Evolutionary conservation across 257 asterid genomes (phyloP).

Genomic region (Thymus quinquecostatus): DNA sequence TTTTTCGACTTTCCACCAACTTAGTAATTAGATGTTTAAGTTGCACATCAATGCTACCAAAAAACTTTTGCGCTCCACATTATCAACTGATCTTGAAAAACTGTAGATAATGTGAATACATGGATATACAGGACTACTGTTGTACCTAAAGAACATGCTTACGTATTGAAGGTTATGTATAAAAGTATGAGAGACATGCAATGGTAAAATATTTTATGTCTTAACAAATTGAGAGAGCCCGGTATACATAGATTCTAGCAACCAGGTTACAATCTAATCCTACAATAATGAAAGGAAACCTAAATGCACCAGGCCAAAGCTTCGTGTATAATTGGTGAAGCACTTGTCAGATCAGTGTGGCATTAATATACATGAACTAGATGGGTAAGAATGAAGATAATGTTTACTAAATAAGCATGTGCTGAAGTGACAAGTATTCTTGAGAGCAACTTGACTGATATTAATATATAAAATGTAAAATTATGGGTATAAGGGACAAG

Average conservation of each 20-base stretch:
- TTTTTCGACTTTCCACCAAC: conserved; percentile 27
- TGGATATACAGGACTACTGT: background rate
- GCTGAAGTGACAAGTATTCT: conserved; percentile 16
- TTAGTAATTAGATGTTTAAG: background rate
- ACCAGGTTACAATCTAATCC: too few relatives aligned
- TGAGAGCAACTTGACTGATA: conserved; percentile 23
- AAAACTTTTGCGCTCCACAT: background rate
- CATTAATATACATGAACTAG: conserved; percentile 7
- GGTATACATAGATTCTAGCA: too few relatives aligned
- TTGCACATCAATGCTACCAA: background rate
- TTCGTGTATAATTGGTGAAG: background rate
- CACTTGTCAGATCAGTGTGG: background rate
- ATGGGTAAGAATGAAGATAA: conserved; percentile 9
- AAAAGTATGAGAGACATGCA: too few relatives aligned
- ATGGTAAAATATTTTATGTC: too few relatives aligned
- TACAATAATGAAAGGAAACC: too few relatives aligned
- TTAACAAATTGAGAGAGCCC: too few relatives aligned
- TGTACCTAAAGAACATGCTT: conserved; percentile 6
- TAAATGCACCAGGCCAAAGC: background rate
- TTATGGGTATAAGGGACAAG: background rate
- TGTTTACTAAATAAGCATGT: conserved; percentile 1
- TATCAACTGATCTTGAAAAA: background rate
- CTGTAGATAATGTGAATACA: background rate
- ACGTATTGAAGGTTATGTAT: background rate
- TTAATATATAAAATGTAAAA: conserved; percentile 7